Percentiles rank a stretch among this genome's conserved stretches.
phyloP scores from a whole-genome alignment of 805 yeast genomes.

The Candida pseudoglaebosa region DNA sequence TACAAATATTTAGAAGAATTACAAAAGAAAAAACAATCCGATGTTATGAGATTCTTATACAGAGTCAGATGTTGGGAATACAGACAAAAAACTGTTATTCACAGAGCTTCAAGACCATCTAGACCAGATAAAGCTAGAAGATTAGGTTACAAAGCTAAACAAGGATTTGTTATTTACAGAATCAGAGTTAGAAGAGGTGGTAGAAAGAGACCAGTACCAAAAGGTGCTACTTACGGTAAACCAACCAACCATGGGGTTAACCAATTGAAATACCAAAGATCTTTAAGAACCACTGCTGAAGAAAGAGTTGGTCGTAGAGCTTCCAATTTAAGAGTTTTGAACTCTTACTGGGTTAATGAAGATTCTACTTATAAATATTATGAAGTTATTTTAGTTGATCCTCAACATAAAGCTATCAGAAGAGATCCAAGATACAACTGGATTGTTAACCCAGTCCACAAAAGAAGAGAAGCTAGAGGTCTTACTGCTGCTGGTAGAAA shows the following conservation, averaged over 20 bases:
- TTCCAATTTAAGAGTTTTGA: conserved; percentile 97
- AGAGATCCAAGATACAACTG: conserved; percentile 99
- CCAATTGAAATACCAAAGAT: conserved; percentile 99
- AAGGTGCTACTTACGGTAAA: conserved; percentile 99
- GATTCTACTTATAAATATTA: conserved; percentile 99
- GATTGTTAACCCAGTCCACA: conserved; percentile 99
- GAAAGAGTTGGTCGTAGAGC: conserved; percentile 99
- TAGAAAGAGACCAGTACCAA: conserved; percentile 99
- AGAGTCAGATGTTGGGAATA: conserved; percentile 99
- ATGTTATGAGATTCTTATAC: conserved; percentile 96
- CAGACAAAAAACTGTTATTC: conserved; percentile 98
- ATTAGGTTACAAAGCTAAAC: conserved; percentile 99
- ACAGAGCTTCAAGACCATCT: conserved; percentile 98
- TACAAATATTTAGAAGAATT: conserved; percentile 99
- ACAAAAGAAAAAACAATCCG: conserved; percentile 99
- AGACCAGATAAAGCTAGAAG: conserved; percentile 99
- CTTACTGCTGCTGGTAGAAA: conserved; percentile 97
- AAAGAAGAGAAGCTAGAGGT: conserved; percentile 99
- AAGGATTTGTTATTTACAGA: conserved; percentile 98
- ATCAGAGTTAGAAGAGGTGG: conserved; percentile 99
- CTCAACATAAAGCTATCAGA: conserved; percentile 98
- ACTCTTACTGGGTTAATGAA: conserved; percentile 99
- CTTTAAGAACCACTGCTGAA: conserved; percentile 97
- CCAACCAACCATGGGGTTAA: conserved; percentile 99
- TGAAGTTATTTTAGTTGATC: conserved; percentile 97